A percentile compares a stretch with the other conserved stretches of the same genome.
Conservation (phyloP, 1,284 basidiomycete genomes). For the Inonotus obliquus region DNA sequence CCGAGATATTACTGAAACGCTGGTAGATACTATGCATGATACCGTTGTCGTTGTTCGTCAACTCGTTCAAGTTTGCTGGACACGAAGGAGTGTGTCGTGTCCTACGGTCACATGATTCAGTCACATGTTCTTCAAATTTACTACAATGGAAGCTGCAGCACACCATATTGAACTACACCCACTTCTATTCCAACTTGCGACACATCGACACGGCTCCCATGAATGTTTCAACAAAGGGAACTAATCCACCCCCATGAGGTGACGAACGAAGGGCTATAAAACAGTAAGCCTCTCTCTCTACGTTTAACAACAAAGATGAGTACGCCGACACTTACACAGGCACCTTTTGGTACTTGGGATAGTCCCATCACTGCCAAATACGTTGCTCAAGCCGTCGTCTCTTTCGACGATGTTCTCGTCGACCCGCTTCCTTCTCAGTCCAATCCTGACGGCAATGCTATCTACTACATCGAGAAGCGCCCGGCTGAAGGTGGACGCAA, state of each 20-base stretch:
- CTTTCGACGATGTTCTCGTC: constrained; percentile 46
- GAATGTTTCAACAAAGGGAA: too few relatives aligned
- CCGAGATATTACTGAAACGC: constrained; percentile 69
- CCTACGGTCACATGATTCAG: background rate
- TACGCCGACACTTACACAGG: too few relatives aligned
- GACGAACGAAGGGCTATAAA: too few relatives aligned
- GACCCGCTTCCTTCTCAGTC: constrained; percentile 41
- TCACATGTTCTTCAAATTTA: too few relatives aligned
- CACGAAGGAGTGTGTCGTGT: background rate
- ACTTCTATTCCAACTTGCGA: too few relatives aligned
- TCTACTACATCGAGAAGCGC: constrained; percentile 60
- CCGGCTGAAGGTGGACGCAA: constrained; percentile 56
- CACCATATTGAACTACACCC: too few relatives aligned
- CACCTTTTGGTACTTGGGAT: constrained; percentile 35
- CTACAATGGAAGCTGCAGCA: too few relatives aligned
- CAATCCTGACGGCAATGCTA: constrained; percentile 18
- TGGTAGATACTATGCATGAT: constrained; percentile 66
- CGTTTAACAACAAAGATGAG: too few relatives aligned
- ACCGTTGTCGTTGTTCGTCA: background rate
- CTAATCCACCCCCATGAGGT: too few relatives aligned
- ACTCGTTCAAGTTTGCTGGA: background rate
- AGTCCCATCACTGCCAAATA: constrained; percentile 32
- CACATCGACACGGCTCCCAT: too few relatives aligned
- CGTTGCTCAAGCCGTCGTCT: constrained; percentile 34
- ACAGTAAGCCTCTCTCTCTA: too few relatives aligned